A percentile compares a stretch with the other conserved stretches of the same genome.
Evolutionary conservation across 257 asterid species (phyloP).

Genomic region (Jaltomata sinuosa): DNA sequence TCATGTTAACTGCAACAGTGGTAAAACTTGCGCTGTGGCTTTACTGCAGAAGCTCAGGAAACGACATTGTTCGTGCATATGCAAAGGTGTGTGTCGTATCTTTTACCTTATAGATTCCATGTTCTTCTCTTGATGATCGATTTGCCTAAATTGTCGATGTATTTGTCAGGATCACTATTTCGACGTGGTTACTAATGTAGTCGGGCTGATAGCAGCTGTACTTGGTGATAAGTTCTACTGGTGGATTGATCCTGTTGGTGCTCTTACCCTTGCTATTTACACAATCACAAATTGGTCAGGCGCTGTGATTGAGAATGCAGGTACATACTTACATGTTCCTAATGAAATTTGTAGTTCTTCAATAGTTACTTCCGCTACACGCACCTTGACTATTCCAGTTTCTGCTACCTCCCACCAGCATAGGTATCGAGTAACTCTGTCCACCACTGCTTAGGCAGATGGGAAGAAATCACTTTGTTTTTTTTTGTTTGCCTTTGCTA

Average conservation of each 20-base stretch:
- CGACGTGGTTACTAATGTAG: conserved; percentile 33
- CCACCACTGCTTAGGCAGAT: background rate
- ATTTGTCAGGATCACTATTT: conserved; percentile 22
- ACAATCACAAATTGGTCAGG: conserved; percentile 20
- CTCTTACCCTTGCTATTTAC: conserved; percentile 23
- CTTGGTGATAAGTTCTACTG: conserved; percentile 34
- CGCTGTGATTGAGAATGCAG: conserved; percentile 23
- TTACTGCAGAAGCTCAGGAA: conserved; percentile 36
- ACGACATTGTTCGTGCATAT: conserved; percentile 24
- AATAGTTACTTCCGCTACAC: background rate
- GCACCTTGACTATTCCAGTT: background rate
- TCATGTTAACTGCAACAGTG: conserved; percentile 32
- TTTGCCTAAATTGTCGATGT: background rate
- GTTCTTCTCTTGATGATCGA: background rate
- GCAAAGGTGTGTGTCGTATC: conserved; percentile 1
- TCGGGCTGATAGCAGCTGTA: conserved; percentile 31
- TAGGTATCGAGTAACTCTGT: background rate
- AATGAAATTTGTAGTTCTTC: background rate
- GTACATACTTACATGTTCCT: background rate
- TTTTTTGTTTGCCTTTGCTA: too few species aligned
- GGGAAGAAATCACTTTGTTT: background rate
- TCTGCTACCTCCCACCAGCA: background rate
- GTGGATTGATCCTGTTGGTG: conserved; percentile 50
- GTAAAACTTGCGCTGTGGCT: conserved; percentile 35
- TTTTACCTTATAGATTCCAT: background rate